Evolutionary conservation across 371 early-diverging fungal species (phyloP).

Genomic region (Mortierella sp.): DNA sequence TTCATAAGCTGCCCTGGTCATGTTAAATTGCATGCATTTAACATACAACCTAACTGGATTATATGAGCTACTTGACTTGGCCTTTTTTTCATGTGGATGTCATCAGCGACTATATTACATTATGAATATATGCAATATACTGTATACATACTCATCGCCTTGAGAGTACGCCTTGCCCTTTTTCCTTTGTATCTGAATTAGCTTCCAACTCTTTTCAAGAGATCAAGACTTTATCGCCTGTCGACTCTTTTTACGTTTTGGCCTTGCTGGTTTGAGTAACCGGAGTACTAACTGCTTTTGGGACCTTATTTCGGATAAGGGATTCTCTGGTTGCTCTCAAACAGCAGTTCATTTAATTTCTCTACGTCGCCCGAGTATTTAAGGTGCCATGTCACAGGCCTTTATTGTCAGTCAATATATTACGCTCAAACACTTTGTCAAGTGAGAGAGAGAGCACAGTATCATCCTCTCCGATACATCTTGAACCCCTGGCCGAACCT

Average conservation of each 20-base stretch:
- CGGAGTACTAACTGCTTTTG: too few species aligned
- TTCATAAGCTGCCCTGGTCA: slow-evolving; percentile 5
- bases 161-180: too few species aligned
- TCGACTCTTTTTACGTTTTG: too few species aligned
- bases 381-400: not conserved
- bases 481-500: not conserved
- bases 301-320: too few species aligned
- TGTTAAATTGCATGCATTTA: slow-evolving; percentile 1
- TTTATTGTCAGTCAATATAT: not conserved
- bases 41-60: not conserved
- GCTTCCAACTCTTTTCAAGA: too few species aligned
- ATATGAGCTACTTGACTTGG: not conserved
- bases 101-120: too few species aligned
- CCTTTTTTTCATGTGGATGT: not conserved
- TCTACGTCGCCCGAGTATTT: not conserved
- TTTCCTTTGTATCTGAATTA: too few species aligned
- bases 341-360: not conserved
- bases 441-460: not conserved
- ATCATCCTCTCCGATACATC: not conserved
- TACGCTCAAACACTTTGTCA: not conserved
- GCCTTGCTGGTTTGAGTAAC: too few species aligned
- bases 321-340: not conserved
- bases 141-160: too few species aligned
- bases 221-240: too few species aligned
- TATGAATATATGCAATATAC: too few species aligned